Evolutionary conservation across 1,284 basidiomycete species (phyloP), one percentile per base, ranked within the genome.

Genomic region (Sporisorium graminicola): DNA sequence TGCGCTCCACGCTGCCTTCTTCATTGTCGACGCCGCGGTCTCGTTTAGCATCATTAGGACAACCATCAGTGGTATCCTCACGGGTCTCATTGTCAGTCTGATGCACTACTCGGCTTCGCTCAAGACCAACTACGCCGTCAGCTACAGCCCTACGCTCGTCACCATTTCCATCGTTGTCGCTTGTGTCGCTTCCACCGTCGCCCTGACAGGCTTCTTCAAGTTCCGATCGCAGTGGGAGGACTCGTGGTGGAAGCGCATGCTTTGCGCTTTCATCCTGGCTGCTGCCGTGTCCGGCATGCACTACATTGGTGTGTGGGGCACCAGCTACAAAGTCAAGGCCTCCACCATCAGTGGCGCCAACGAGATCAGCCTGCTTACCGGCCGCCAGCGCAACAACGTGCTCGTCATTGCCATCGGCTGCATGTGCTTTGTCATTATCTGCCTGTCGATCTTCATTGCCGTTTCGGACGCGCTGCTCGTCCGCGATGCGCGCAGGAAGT

Each of bases 71-170:
- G 74, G 93, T 89, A 51, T 92, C 87, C 86, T 94, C 90, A 86
- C 95, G 91, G 77, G 91, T 87, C 53, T 93, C 89, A 67, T 94
- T 90, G 87, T 95, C 93, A 80, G 82, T 74, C 81, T 87, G 46
- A 88, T 88, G 87, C 87, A 88, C 83, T 88, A 87, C 80, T 87
- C 87, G 33, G 87, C 88, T 13, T 84, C 86, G 2, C 88, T 88
- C 82, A 72, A 75, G 54, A 78, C 80, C 64, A 83, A 83, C 77
- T 85, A 85, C 61, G 57, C 58, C 44, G 81, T 81, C 54, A 68
- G 68, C 58, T 86, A 85, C 65, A 77, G 81, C 60, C 82, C 88
- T 1, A 87, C 86, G 8, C 78, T 86, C 52, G 86, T 88, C 60
- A 86, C 87, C 55, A 86, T 87, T 55, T 86, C 88, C 43, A 86